These are phyloP conservation scores for Scortechinia acanthostroma DNA, from an alignment of 2,329 filamentous ascomycete genomes.

Conservation along the genomic window DNA sequence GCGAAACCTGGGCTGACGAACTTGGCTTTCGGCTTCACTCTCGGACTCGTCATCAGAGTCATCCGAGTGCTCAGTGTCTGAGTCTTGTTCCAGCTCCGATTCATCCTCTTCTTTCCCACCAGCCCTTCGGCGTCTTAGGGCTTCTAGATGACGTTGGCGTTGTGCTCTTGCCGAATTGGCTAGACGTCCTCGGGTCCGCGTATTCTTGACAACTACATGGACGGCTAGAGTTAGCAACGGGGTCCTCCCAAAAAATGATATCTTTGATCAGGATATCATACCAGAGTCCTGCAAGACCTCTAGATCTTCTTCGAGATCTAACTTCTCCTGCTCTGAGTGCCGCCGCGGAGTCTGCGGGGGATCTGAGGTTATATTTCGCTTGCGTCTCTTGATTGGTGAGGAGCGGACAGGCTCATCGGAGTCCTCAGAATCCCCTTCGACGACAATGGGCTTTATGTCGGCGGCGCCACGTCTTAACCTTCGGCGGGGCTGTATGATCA, in stretches of 20 bases:
- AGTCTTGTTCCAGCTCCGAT: background rate
- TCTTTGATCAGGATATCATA: background rate
- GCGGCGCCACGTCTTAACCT: background rate
- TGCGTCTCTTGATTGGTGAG: background rate
- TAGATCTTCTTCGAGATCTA: background rate
- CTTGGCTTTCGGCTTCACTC: background rate
- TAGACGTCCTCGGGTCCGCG: background rate
- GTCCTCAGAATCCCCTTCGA: background rate
- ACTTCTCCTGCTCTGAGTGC: background rate
- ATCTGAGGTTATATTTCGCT: background rate
- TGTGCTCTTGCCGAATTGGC: conserved; percentile 1
- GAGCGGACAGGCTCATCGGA: background rate
- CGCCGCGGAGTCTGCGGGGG: background rate
- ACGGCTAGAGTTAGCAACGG: background rate
- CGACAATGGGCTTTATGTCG: background rate
- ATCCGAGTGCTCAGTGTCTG: background rate
- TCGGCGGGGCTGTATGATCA: background rate
- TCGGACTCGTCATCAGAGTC: background rate
- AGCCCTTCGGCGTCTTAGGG: background rate
- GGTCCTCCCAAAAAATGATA: no score
- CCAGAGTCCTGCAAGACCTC: background rate
- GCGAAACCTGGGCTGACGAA: background rate
- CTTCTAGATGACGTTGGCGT: background rate
- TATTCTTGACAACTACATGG: background rate
- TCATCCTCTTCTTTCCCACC: background rate